A percentile compares a stretch with the other conserved stretches of the same genome.
phyloP scores from a whole-genome alignment of 176 grass and related monocot species.

The Musa beccarii region DNA sequence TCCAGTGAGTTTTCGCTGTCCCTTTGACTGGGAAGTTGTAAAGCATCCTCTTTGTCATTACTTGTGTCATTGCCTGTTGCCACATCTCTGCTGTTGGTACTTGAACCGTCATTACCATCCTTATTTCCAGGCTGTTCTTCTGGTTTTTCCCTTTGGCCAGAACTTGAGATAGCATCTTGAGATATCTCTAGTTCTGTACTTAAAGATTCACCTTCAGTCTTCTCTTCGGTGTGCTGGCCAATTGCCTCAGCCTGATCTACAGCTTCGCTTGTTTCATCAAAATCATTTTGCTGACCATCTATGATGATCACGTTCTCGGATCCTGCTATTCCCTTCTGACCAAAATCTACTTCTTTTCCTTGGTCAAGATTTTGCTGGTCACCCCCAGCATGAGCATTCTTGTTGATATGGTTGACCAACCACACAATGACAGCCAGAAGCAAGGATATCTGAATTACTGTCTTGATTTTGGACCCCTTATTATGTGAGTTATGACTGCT shows the following conservation, averaged over 20 bases:
- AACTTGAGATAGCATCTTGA: conserved; percentile 27
- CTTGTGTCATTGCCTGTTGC: conserved; percentile 10
- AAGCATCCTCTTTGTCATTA: conserved; percentile 28
- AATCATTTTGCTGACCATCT: conserved; percentile 12
- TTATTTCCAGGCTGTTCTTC: conserved; percentile 21
- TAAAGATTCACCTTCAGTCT: conserved; percentile 25
- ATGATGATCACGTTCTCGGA: conserved; percentile 13
- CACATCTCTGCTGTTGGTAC: conserved; percentile 24
- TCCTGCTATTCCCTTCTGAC: conserved; percentile 41
- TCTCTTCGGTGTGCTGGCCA: conserved; percentile 18
- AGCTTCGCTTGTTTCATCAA: conserved; percentile 33
- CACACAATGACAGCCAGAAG: conserved; percentile 47
- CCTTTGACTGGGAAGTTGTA: conserved; percentile 1
- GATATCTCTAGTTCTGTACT: conserved; percentile 33
- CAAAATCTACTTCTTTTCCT: conserved; percentile 39
- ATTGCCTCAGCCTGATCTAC: conserved; percentile 15
- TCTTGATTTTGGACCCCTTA: conserved; percentile 58
- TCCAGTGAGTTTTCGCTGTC: conserved; percentile 23
- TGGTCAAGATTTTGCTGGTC: conserved; percentile 26
- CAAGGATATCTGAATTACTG: conserved; percentile 35
- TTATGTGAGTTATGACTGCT: conserved; percentile 27
- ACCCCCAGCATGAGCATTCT: conserved; percentile 42
- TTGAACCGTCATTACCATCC: conserved; percentile 27
- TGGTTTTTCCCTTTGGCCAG: conserved; percentile 25
- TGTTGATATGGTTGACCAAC: conserved; percentile 58